phyloP scores from a whole-genome alignment of 768 basidiomycete species.

The Leccinum rimulosum region DNA sequence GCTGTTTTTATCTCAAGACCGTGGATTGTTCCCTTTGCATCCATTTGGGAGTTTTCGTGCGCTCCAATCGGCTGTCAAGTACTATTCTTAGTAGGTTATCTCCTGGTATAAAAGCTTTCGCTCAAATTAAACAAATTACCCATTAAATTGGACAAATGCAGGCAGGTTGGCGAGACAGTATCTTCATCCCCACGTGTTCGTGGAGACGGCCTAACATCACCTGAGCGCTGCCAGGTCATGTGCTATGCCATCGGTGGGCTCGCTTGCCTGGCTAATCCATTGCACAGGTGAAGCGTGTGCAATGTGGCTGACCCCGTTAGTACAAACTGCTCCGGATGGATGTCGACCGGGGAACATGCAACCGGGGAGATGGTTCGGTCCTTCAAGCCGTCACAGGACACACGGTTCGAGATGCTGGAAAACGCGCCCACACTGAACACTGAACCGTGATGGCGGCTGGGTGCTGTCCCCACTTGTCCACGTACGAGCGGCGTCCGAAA shows the following conservation, averaged over 20 bases:
- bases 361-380: not conserved
- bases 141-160: not conserved
- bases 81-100: not conserved
- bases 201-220: not conserved
- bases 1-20: not conserved
- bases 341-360: not conserved
- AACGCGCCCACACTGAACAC: not conserved
- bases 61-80: not conserved
- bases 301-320: not conserved
- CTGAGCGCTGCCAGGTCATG: not conserved
- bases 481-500: constrained; percentile 1
- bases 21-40: not conserved
- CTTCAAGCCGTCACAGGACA: constrained; percentile 5
- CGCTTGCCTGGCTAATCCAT: constrained; percentile 1
- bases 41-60: not conserved
- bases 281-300: not conserved
- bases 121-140: not conserved
- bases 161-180: not conserved
- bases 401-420: constrained; percentile 3
- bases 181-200: not conserved
- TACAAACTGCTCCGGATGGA: not conserved
- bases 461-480: not conserved
- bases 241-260: not conserved
- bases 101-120: not conserved
- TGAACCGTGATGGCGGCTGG: not conserved